Evolutionary conservation across 768 basidiomycete species (phyloP).

Genomic region (Rhodosporidiobolus odoratus): DNA sequence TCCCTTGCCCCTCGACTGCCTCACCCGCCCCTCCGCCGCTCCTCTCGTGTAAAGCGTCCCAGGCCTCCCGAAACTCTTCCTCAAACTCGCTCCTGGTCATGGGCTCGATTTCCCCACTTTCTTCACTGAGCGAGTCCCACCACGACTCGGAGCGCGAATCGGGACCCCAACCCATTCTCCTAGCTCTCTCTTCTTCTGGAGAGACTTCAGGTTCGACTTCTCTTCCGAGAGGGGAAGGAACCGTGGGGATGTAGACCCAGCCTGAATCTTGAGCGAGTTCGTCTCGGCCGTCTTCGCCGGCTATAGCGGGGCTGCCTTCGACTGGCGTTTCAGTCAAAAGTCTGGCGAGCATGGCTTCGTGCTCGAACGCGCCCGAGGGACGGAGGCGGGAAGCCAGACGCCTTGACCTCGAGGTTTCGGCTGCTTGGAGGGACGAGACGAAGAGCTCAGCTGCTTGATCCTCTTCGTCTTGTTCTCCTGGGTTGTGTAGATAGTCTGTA

Average conservation of each 20-base stretch:
- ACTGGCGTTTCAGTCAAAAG: not conserved
- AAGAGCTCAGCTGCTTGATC: not conserved
- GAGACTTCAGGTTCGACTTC: not conserved
- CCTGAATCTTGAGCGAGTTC: slow-evolving; percentile 1
- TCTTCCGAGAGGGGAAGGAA: not conserved
- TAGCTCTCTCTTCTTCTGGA: not conserved
- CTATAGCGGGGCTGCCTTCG: no score
- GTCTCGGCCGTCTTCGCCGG: slow-evolving; percentile 1
- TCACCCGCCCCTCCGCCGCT: not conserved
- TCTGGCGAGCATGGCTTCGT: not conserved
- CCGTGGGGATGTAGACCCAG: slow-evolving; percentile 1
- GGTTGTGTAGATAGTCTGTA: not conserved
- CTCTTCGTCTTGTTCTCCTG: not conserved
- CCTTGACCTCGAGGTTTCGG: not conserved
- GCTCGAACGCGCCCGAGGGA: not conserved
- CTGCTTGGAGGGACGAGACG: not conserved
- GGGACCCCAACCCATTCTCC: no score
- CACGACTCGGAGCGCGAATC: no score
- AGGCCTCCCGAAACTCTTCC: not conserved
- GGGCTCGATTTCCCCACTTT: no score
- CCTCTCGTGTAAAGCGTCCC: not conserved
- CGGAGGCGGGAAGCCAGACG: not conserved
- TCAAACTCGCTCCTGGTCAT: not conserved
- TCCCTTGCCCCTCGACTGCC: not conserved
- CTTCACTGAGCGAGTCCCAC: no score